Evolutionary conservation across 176 grass and related monocot genomes (phyloP).

Genomic region (Oryza rufipogon): DNA sequence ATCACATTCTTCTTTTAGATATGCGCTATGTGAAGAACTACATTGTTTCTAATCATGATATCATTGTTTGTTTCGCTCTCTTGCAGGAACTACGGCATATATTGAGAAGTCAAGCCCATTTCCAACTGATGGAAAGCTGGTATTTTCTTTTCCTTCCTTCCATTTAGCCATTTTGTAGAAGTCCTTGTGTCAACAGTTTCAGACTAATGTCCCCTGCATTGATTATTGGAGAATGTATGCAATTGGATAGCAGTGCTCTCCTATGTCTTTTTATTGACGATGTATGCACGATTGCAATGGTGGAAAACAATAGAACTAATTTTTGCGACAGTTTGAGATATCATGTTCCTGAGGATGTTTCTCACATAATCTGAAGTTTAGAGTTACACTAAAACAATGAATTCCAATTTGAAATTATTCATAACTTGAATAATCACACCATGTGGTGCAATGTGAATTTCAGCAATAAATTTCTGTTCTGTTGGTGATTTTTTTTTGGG

Average conservation of each 20-base stretch:
- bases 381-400: neutral
- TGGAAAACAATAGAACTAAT: neutral
- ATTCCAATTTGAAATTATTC: neutral
- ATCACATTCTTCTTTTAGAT: neutral
- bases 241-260: neutral
- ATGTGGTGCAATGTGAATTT: neutral
- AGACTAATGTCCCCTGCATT: neutral
- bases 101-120: slow-evolving; percentile 94
- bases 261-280: neutral
- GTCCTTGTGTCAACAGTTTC: neutral
- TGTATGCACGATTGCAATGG: slow-evolving; percentile 5
- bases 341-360: slow-evolving; percentile 17
- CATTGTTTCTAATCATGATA: slow-evolving; percentile 17
- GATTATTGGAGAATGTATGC: neutral
- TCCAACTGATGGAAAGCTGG: slow-evolving; percentile 90
- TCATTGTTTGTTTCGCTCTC: neutral
- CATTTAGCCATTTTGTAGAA: neutral
- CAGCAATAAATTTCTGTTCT: neutral
- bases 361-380: slow-evolving; percentile 13
- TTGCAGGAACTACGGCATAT: slow-evolving; percentile 75
- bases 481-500: slow-evolving; percentile 1
- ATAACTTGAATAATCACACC: neutral
- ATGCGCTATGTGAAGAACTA: neutral
- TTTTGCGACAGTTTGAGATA: slow-evolving; percentile 8
- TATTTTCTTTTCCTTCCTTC: slow-evolving; percentile 20